Conservation (phyloP, 2,329 filamentous ascomycete species). For the Fusarium bulbicola region DNA sequence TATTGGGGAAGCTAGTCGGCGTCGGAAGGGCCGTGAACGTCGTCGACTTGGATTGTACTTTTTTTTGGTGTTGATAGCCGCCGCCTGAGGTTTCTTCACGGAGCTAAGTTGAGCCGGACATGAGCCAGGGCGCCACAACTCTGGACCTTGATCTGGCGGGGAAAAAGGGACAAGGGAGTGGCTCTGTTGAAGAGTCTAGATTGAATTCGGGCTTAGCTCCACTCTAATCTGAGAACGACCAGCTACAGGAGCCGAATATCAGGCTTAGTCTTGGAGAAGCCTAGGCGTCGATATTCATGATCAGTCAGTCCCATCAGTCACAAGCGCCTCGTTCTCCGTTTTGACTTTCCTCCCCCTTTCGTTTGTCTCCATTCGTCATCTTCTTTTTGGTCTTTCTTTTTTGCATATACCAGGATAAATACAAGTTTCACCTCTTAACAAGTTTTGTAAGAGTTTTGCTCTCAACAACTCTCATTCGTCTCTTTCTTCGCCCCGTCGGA, state of each 20-base stretch:
- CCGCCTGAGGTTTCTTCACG: slow-evolving; percentile 30
- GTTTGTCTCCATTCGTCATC: not conserved
- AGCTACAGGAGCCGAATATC: not conserved
- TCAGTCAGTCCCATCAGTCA: slow-evolving; percentile 31
- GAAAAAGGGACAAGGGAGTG: slow-evolving; percentile 1
- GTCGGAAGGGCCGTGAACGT: slow-evolving; percentile 16
- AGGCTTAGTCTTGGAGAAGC: not conserved
- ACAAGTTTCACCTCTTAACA: slow-evolving; percentile 3
- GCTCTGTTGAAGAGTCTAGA: slow-evolving; percentile 15
- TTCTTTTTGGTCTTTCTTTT: slow-evolving; percentile 5
- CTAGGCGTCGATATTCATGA: slow-evolving; percentile 15
- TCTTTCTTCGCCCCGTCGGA: slow-evolving; percentile 1
- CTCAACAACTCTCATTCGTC: slow-evolving; percentile 4
- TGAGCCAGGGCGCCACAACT: slow-evolving; percentile 7
- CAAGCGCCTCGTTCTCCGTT: slow-evolving; percentile 19
- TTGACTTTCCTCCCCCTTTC: slow-evolving; percentile 1
- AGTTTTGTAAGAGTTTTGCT: slow-evolving; percentile 5
- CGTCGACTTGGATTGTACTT: slow-evolving; percentile 23
- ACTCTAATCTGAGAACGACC: slow-evolving; percentile 11
- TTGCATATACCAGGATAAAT: not conserved
- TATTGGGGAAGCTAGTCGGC: slow-evolving; percentile 8
- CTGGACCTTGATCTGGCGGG: not conserved
- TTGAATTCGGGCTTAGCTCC: slow-evolving; percentile 4
- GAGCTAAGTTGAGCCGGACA: slow-evolving; percentile 35
- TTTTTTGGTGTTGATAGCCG: slow-evolving; percentile 34